These are phyloP conservation scores for Tolypocladium guangdongense DNA, from an alignment of 2,329 filamentous ascomycete genomes.

Conservation along the genomic window DNA sequence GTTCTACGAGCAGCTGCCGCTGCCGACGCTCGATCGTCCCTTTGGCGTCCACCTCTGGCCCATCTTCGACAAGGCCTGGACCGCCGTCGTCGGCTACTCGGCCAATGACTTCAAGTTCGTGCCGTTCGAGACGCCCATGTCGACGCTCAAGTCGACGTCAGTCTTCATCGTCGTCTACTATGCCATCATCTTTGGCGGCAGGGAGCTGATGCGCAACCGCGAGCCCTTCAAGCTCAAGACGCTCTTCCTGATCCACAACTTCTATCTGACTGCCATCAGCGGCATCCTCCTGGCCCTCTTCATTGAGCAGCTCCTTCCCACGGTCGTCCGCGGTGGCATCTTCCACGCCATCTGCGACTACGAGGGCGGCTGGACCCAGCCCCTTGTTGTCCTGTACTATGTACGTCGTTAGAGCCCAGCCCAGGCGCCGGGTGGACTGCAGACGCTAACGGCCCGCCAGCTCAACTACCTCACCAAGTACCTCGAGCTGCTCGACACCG, in stretches of 20 bases:
- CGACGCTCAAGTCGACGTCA: slow-evolving; percentile 73
- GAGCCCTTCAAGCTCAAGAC: slow-evolving; percentile 77
- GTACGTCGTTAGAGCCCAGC: slow-evolving; percentile 40
- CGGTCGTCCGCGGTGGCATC: slow-evolving; percentile 65
- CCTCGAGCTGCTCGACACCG: slow-evolving; percentile 86
- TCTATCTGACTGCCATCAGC: slow-evolving; percentile 82
- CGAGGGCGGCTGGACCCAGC: slow-evolving; percentile 86
- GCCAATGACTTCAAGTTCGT: slow-evolving; percentile 79
- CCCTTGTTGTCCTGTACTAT: slow-evolving; percentile 90
- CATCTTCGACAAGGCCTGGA: slow-evolving; percentile 82
- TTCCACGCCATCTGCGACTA: slow-evolving; percentile 79
- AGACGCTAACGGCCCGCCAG: slow-evolving; percentile 39
- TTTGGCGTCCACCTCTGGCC: slow-evolving; percentile 92
- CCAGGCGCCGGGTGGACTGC: neutral
- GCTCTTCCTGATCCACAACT: slow-evolving; percentile 93
- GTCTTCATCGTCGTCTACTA: slow-evolving; percentile 85
- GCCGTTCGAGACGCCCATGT: slow-evolving; percentile 75
- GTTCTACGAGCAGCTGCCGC: slow-evolving; percentile 47
- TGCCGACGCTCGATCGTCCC: slow-evolving; percentile 79
- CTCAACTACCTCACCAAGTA: slow-evolving; percentile 98
- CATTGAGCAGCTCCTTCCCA: slow-evolving; percentile 82
- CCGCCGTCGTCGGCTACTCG: slow-evolving; percentile 66
- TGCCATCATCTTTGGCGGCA: slow-evolving; percentile 81
- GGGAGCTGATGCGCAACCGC: slow-evolving; percentile 83
- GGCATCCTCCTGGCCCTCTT: slow-evolving; percentile 72